Base-by-base conservation (phyloP, 495 filamentous ascomycete species). In the Aspergillus indologenus region DNA sequence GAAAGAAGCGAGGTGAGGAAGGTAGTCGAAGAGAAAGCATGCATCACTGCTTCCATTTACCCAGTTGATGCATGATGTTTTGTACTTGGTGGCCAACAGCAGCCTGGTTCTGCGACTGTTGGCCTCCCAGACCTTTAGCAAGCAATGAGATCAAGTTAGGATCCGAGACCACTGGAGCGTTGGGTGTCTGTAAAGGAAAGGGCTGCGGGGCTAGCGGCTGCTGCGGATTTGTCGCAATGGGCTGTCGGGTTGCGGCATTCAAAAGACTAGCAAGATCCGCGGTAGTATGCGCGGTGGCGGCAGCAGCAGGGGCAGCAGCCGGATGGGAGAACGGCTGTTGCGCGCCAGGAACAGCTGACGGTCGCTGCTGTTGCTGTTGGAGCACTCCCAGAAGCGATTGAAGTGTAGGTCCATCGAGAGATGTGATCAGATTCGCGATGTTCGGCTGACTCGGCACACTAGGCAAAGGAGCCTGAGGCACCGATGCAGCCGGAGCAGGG, bases 361-460 rank as follows among this genome's bases (percentile, higher is more conserved):
- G 80, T n/a, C 77, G 70, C 24, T 77, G 75, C 60, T 78, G 77
- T 59, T 78, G 34, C 34, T 40, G 34, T 40, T 40, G 77, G 29
- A 79, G 67, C 7, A 83, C 82, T 3, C 84, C 83, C 18, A 96
- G 65, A 18, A 96, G 82, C 26, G 85, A 86, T 64, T 91, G 87
- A 3, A 96, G 75, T 8, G 85, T 82, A 15, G 83, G 77, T 22
- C 87, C 83, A 63, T 96, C 89, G 15, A 96, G 75, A 29, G 84
- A 79, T 9, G 85, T 79, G 57, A 79, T 76, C 56, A 77, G 60
- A 40, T 71, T 79, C 34, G 76, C 75, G 43, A 80, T 68, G 26
- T 77, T 78, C 24, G 75, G 74, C 23, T 71, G 67, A 44, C 72
- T 70, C 3, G 71, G 60, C 43, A 77, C 67, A n/a, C 70, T 26